Evolutionary conservation across 2,329 filamentous ascomycete species (phyloP).

Genomic region (Fusarium fracticaudum): DNA sequence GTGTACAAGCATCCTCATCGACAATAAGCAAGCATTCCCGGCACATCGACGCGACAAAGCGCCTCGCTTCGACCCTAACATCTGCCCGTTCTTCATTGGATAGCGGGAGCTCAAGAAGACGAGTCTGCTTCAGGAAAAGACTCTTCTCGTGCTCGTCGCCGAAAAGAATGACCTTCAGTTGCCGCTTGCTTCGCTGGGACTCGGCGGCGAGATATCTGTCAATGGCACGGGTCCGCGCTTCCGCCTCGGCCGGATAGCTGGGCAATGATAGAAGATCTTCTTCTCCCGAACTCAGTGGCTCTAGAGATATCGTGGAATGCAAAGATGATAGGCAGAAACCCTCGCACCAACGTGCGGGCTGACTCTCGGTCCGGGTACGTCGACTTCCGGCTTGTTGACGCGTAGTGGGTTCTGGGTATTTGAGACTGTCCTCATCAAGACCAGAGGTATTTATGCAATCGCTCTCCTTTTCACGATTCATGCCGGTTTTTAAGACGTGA

Average conservation of each 20-base stretch:
- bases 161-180: neutral
- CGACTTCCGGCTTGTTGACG: neutral
- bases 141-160: neutral
- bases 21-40: neutral
- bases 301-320: neutral
- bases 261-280: rapidly evolving
- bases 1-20: rapidly evolving
- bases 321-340: neutral
- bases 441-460: rapidly evolving
- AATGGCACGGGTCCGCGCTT: neutral
- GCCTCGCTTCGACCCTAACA: neutral
- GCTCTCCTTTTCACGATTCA: neutral
- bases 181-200: neutral
- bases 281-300: rapidly evolving
- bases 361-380: neutral
- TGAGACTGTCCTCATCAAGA: neutral
- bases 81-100: rapidly evolving
- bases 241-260: neutral
- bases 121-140: neutral
- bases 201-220: neutral
- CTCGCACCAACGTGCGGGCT: neutral
- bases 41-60: neutral
- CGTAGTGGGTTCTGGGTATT: neutral
- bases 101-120: neutral
- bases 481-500: neutral